These are phyloP conservation scores for Fusarium agapanthi DNA, from an alignment of 2,329 filamentous ascomycete genomes.

Conservation along the genomic window DNA sequence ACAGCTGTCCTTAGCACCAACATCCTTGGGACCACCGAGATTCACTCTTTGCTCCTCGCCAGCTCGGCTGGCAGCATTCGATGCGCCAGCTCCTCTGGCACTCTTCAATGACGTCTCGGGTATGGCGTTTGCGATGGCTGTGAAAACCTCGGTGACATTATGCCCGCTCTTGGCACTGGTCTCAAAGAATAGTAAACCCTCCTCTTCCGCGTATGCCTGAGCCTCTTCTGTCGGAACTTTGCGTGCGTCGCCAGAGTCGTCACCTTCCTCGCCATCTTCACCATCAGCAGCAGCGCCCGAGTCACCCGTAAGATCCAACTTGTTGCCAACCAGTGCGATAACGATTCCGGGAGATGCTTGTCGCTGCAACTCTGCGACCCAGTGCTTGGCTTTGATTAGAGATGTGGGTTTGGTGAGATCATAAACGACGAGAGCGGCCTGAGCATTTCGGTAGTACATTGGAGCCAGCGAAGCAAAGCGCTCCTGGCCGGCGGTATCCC, in stretches of 20 bases:
- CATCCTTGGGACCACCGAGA: constrained; percentile 76
- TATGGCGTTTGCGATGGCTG: constrained; percentile 96
- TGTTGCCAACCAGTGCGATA: constrained; percentile 96
- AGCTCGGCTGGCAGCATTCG: constrained; percentile 66
- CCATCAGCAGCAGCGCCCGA: constrained; percentile 52
- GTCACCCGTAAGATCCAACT: constrained; percentile 85
- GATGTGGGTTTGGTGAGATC: constrained; percentile 97
- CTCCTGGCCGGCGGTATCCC: constrained; percentile 98
- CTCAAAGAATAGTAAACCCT: constrained; percentile 94
- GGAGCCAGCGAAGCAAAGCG: constrained; percentile 95
- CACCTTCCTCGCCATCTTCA: constrained; percentile 64
- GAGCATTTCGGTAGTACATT: constrained; percentile 99
- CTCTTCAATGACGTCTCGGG: constrained; percentile 96
- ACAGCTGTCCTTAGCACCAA: constrained; percentile 87
- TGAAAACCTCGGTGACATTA: constrained; percentile 96
- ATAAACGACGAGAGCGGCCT: constrained; percentile 97
- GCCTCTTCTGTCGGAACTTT: constrained; percentile 93
- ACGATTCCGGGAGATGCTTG: constrained; percentile 97
- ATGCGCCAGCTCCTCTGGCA: constrained; percentile 75
- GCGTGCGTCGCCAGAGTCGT: constrained; percentile 76
- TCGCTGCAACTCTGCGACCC: constrained; percentile 96
- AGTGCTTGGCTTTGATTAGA: constrained; percentile 96
- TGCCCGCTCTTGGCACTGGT: constrained; percentile 96
- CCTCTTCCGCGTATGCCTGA: constrained; percentile 92
- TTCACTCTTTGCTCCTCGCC: constrained; percentile 82